These are phyloP conservation scores for Biancaea sappan DNA, from an alignment of 306 rosid species.

Conservation along the genomic window DNA sequence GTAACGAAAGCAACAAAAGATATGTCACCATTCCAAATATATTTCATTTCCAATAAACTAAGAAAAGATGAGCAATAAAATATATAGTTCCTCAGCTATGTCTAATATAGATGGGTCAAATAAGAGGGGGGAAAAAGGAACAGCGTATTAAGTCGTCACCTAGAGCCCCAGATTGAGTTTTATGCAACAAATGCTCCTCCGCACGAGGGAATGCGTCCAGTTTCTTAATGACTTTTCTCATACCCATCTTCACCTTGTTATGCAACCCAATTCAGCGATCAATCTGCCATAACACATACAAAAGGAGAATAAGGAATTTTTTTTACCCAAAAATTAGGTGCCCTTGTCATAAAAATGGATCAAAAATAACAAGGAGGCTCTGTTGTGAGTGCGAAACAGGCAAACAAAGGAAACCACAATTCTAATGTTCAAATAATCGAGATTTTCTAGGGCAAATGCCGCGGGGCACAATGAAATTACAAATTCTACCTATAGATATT, in stretches of 20 bases:
- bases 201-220: constrained; percentile 98
- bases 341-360: not conserved
- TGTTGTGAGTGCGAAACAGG: not conserved
- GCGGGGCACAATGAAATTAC: not conserved
- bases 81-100: not conserved
- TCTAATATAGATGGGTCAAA: not conserved
- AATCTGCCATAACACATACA: not conserved
- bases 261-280: not conserved
- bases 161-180: constrained; percentile 94
- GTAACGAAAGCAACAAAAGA: not conserved
- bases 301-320: not conserved
- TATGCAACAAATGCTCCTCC: constrained; percentile 89
- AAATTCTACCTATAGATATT: not conserved
- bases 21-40: not conserved
- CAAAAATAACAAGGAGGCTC: not conserved
- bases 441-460: not conserved
- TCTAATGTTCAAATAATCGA: not conserved
- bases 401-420: not conserved
- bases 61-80: not conserved
- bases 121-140: not conserved
- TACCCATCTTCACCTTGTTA: constrained; percentile 56
- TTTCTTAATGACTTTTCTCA: constrained; percentile 72
- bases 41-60: not conserved
- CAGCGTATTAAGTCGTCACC: constrained; percentile 47
- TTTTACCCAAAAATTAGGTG: not conserved